A percentile compares a stretch with the other conserved stretches of the same genome.
These are phyloP conservation scores for Heterobasidion occidentale DNA, from an alignment of 1,284 basidiomycete genomes.

Conservation along the genomic window DNA sequence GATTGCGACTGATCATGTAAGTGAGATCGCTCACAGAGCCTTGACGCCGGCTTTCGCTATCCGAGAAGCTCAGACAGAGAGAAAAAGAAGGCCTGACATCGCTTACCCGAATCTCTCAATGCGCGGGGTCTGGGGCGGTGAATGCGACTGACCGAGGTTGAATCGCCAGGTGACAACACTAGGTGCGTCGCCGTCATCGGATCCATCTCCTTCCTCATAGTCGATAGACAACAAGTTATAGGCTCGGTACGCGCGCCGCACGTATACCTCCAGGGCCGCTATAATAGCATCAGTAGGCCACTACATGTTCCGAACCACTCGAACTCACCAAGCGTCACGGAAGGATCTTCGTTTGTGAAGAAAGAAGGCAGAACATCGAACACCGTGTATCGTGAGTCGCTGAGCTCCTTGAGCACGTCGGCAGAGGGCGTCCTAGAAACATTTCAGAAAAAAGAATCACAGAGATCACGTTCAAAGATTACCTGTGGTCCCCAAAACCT, in stretches of 20 bases:
- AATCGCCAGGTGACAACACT: conserved; percentile 88
- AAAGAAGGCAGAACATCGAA: conserved; percentile 96
- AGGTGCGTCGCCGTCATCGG: conserved; percentile 75
- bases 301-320: background rate
- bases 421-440: conserved; percentile 64
- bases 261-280: conserved; percentile 96
- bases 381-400: conserved; percentile 94
- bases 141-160: conserved; percentile 81
- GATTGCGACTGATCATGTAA: conserved; percentile 79
- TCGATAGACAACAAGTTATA: conserved; percentile 91
- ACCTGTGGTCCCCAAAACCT: conserved; percentile 39
- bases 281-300: conserved; percentile 2
- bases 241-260: conserved; percentile 92
- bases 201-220: conserved; percentile 82
- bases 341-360: conserved; percentile 83
- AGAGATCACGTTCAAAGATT: conserved; percentile 30
- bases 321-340: conserved; percentile 71
- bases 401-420: conserved; percentile 88
- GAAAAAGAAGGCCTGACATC: conserved; percentile 10
- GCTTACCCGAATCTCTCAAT: conserved; percentile 53
- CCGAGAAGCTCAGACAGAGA: conserved; percentile 5
- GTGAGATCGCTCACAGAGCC: conserved; percentile 92
- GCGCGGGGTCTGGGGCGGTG: conserved; percentile 79
- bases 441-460: conserved; percentile 1
- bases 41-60: conserved; percentile 44